Evolutionary conservation across 106 monocot species (phyloP), one percentile per base, ranked within the genome.

Genomic region (Acorus calamus): DNA sequence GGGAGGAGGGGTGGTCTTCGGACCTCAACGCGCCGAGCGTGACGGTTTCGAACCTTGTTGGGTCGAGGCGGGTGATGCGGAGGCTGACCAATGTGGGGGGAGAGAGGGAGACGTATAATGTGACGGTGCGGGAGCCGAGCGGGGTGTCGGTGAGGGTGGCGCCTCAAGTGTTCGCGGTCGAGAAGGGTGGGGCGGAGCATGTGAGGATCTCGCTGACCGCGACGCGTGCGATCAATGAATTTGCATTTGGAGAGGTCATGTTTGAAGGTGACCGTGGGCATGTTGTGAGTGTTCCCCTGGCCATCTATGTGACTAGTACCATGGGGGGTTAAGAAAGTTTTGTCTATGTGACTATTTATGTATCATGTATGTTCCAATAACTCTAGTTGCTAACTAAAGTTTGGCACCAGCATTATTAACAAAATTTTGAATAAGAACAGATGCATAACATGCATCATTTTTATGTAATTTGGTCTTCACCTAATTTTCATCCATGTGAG

Each of bases 1-100:
- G 49, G 5, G 55, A 47, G 42, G 64, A 44, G 53, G 63, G 48
- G 53, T 87, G 86, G 91, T 67, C 78, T 56, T 92, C 86, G 14
- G 84, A 92, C 69, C 65, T 92, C 69, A 92, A 92, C 79, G 63
- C 73, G 14, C 68, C 91, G 4, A 87, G 83, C 56, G 62, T 92
- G 50, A 76, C 80, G 4, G 76, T 92, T 11, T 70, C 81, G 2
- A 78, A 79, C 46, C 62, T 92, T 13, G 66, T 84, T 2, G 83
- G 83, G 4, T 75, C 79, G 52, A 78, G 87, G 61, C 59, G 56
- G 53, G 81, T 92, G 43, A 3, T 46, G n/a, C 55, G 91, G 65
- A 80, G 73, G 62, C 87, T 84, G 42, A 84, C 76, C 3, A 92
- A 70, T 69, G 81, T 87, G 0, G 60, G 46, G 11, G 57, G 41